Conservation (phyloP, 208 protist species). For the Tetramitus jugosus region DNA sequence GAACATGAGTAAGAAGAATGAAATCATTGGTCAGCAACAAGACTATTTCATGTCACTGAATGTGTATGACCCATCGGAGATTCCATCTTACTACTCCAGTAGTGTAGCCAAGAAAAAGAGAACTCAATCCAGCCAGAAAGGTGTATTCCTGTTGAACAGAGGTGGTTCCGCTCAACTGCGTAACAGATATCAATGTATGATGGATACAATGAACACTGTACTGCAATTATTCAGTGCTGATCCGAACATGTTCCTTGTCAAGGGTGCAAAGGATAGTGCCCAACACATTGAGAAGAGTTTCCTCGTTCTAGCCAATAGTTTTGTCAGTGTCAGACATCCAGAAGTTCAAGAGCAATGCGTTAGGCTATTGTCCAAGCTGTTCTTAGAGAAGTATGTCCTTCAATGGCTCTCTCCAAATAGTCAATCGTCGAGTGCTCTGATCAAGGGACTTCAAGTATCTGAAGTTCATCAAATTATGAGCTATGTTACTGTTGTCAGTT, state of each 20-base stretch:
- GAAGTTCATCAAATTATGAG: background rate
- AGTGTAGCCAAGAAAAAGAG: too few species aligned
- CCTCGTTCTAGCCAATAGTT: background rate
- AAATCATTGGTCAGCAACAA: background rate
- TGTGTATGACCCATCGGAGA: background rate
- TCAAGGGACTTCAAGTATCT: too few species aligned
- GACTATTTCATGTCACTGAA: background rate
- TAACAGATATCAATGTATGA: background rate
- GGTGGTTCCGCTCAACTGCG: too few species aligned
- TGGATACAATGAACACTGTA: background rate
- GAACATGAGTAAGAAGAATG: too few species aligned
- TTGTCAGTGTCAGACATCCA: background rate
- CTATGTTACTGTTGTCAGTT: background rate
- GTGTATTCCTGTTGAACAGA: too few species aligned
- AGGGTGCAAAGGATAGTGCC: background rate
- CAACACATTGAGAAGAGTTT: background rate
- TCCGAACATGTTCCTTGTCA: background rate
- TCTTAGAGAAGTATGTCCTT: background rate
- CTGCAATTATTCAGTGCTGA: background rate
- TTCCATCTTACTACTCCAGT: background rate
- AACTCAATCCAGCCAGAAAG: too few species aligned
- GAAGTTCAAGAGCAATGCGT: background rate
- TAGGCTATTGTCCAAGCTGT: conserved; percentile 4
- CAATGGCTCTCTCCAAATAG: background rate
- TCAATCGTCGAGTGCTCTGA: background rate